Evolutionary conservation across 805 yeast species (phyloP).

Genomic region (Candida schatavii): DNA sequence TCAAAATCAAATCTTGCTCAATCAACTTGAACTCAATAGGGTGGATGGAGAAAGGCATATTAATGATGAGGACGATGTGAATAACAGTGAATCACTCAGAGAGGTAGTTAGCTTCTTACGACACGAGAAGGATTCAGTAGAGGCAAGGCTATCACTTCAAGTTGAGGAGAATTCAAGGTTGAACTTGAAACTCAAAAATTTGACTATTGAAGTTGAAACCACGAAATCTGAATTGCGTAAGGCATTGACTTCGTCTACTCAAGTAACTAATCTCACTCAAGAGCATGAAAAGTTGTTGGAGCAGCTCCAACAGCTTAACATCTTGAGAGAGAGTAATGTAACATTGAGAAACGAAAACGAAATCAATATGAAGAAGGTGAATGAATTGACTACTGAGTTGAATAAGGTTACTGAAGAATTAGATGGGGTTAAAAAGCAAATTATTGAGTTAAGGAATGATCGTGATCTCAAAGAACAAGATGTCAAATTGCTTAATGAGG

Average conservation of each 20-base stretch:
- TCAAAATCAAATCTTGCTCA: slow-evolving; percentile 68
- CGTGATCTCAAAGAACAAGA: slow-evolving; percentile 50
- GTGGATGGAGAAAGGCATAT: slow-evolving; percentile 13
- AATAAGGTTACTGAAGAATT: slow-evolving; percentile 26
- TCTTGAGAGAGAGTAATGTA: slow-evolving; percentile 65
- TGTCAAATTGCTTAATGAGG: slow-evolving; percentile 46
- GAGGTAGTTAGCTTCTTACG: slow-evolving; percentile 63
- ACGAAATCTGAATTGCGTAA: slow-evolving; percentile 46
- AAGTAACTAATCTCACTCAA: slow-evolving; percentile 27
- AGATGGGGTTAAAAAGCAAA: slow-evolving; percentile 44
- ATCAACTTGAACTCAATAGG: slow-evolving; percentile 65
- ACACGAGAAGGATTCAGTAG: slow-evolving; percentile 70
- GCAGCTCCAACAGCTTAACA: slow-evolving; percentile 59
- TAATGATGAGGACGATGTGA: slow-evolving; percentile 6
- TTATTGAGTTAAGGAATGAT: slow-evolving; percentile 35
- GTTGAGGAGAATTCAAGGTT: slow-evolving; percentile 54
- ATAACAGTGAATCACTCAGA: slow-evolving; percentile 16
- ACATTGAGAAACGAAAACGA: slow-evolving; percentile 55
- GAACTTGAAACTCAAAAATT: slow-evolving; percentile 20
- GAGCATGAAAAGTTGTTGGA: slow-evolving; percentile 48
- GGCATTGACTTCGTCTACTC: slow-evolving; percentile 16
- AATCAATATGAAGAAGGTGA: slow-evolving; percentile 17
- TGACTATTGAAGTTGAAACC: slow-evolving; percentile 51
- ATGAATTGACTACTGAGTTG: slow-evolving; percentile 40
- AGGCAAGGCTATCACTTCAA: slow-evolving; percentile 41